Evolutionary conservation across 805 yeast genomes (phyloP), one percentile per base, ranked within the genome.

Genomic region (Starmerella vaccinii): DNA sequence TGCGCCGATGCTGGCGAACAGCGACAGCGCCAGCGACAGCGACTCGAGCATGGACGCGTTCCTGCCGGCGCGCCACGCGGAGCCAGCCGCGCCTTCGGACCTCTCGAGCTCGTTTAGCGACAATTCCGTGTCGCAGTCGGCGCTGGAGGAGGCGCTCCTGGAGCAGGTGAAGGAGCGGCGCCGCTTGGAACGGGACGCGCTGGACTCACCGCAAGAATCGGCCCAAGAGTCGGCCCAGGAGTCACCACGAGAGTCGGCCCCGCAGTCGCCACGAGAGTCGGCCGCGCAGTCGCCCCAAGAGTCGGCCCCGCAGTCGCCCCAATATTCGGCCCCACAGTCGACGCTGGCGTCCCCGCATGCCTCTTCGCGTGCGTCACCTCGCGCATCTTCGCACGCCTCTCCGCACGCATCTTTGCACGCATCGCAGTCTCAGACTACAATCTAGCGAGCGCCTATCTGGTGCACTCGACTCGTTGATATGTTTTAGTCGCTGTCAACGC

Each of bases 101-200:
- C 19, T 18, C 21, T 44, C 27, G 52, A 32, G 29, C 40, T 32
- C 53, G 9, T 48, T 48, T 16, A 49, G 51, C 15, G 65, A 63
- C 21, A 56, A 61, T 23, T 61, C 65, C 26, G 59, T 65, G 12
- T 59, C 63, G 33, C 59, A 62, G 23, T 64, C 68, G 0, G 69
- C 68, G 15, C 54, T 65, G 12, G 69, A 63, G 43, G 69, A 64
- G 15, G 69, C 68, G 4, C 54, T 65, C n/a, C 37, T 61, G 40
- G 63, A 58, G 43, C 50, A 32, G 12, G 33, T 4, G 5, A 30
- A 42, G 10, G 46, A 49, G 42, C 34, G 37, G 19, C 37, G 34
- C 18, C 39, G 45, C 43, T 34, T 23, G 34, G 27, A 7, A n/a
- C 22, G 8, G n/a, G 40, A 4, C 26, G 40, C 35, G 18, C 35